A percentile compares a stretch with the other conserved stretches of the same genome.
phyloP scores from a whole-genome alignment of 148 eudicot species.

The Arctostaphylos glauca region DNA sequence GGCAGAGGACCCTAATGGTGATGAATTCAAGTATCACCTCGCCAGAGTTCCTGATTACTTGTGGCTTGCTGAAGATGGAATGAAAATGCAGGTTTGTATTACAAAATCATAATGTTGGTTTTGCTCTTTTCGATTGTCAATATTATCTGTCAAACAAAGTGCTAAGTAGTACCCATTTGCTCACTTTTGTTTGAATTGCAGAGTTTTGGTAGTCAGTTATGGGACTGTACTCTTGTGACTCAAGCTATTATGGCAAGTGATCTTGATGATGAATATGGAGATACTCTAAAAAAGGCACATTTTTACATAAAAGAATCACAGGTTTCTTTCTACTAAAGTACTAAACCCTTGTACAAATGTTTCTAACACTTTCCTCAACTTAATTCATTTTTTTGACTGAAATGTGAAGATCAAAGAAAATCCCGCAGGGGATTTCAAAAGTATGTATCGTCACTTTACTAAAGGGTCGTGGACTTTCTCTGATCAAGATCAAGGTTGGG shows the following conservation, averaged over 20 bases:
- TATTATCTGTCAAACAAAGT: neutral
- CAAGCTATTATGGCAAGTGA: conserved; percentile 17
- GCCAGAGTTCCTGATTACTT: conserved; percentile 20
- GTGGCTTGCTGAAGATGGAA: conserved; percentile 27
- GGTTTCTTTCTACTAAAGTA: neutral
- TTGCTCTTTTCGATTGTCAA: no score
- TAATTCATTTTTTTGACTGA: no score
- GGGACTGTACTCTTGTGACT: conserved; percentile 22
- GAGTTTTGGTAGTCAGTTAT: conserved; percentile 27
- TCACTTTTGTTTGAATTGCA: neutral
- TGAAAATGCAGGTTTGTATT: conserved; percentile 13
- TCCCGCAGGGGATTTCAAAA: neutral
- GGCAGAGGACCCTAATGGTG: neutral
- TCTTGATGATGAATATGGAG: conserved; percentile 8
- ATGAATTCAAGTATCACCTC: conserved; percentile 20
- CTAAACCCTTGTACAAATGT: neutral
- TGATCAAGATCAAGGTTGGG: conserved; percentile 16
- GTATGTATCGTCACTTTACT: conserved; percentile 4
- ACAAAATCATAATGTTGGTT: neutral
- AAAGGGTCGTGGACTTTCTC: conserved; percentile 16
- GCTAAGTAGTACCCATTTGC: neutral
- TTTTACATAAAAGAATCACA: conserved; percentile 17
- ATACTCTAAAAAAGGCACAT: conserved; percentile 2
- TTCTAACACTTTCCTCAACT: neutral
- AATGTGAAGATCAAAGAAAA: conserved; percentile 10